phyloP scores from a whole-genome alignment of 164 flowering plant species.

The Tinospora cordifolia region DNA sequence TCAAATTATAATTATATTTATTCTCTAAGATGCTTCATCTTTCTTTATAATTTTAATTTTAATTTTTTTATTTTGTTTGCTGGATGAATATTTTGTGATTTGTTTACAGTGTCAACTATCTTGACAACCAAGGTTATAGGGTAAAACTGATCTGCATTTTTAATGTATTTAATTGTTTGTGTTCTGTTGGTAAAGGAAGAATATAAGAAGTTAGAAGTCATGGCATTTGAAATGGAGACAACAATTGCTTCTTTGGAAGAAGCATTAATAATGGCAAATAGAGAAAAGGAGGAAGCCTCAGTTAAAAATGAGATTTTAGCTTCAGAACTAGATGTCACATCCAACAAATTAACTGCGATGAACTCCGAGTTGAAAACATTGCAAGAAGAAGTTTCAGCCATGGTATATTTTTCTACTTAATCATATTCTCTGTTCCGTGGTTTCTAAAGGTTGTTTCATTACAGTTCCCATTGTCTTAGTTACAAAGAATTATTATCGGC shows the following conservation, averaged over 20 bases:
- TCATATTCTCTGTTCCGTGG: slow-evolving; percentile 3
- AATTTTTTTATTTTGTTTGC: not conserved
- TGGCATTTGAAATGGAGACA: slow-evolving; percentile 79
- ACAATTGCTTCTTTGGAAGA: slow-evolving; percentile 78
- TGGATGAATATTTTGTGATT: not conserved
- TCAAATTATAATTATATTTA: not conserved
- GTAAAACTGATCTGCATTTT: not conserved
- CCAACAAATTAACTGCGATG: slow-evolving; percentile 36
- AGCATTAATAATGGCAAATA: slow-evolving; percentile 37
- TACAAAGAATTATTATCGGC: not conserved
- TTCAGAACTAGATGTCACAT: slow-evolving; percentile 46
- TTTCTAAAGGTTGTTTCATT: not conserved
- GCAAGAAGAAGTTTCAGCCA: slow-evolving; percentile 50
- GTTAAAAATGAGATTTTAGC: slow-evolving; percentile 43
- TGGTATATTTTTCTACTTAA: slow-evolving; percentile 41
- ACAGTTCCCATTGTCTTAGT: not conserved
- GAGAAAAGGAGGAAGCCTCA: slow-evolving; percentile 50
- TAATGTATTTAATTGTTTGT: not conserved
- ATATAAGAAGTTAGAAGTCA: slow-evolving; percentile 63
- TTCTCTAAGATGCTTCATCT: not conserved
- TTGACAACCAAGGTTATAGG: not conserved
- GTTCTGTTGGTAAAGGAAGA: slow-evolving; percentile 42
- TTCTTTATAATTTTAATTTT: no score
- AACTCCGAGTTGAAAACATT: slow-evolving; percentile 34
- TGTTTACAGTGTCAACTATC: not conserved